These are phyloP conservation scores for Raddia guianensis DNA, from an alignment of 176 grass and related monocot species.

Conservation along the genomic window DNA sequence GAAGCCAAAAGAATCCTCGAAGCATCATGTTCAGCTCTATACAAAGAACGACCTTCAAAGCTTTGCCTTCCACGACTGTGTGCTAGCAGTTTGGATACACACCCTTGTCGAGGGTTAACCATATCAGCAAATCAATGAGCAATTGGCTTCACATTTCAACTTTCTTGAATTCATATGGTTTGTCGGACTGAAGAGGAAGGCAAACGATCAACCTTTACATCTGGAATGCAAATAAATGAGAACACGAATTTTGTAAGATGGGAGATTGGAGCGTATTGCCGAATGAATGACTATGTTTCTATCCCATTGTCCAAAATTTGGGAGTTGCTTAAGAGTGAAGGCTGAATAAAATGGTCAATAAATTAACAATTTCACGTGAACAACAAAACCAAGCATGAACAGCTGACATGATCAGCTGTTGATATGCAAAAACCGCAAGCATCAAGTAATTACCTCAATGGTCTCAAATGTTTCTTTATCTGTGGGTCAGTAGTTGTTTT, in stretches of 20 bases:
- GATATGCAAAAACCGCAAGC: neutral
- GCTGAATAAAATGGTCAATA: neutral
- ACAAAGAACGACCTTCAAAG: slow-evolving; percentile 2
- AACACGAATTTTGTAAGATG: neutral
- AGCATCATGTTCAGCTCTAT: neutral
- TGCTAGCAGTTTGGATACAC: slow-evolving; percentile 18
- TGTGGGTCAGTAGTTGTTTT: slow-evolving; percentile 56
- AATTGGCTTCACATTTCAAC: slow-evolving; percentile 18
- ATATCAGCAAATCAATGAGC: slow-evolving; percentile 24
- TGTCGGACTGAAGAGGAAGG: neutral
- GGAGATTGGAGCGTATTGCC: neutral
- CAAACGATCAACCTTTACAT: slow-evolving; percentile 40
- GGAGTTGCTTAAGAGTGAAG: neutral
- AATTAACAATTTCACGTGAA: neutral
- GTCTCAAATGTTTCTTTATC: slow-evolving; percentile 55
- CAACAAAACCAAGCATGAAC: neutral
- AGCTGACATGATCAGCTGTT: neutral
- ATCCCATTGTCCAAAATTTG: neutral
- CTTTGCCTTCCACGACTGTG: neutral
- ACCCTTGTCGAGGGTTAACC: slow-evolving; percentile 8
- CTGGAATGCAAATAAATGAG: slow-evolving; percentile 38
- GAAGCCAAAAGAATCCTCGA: slow-evolving; percentile 36
- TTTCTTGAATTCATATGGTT: slow-evolving; percentile 34
- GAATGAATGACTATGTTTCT: slow-evolving; percentile 4
- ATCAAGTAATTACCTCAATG: slow-evolving; percentile 50